Evolutionary conservation across 495 filamentous ascomycete species (phyloP), one percentile per base, ranked within the genome.

Genomic region (Podospora appendiculata): DNA sequence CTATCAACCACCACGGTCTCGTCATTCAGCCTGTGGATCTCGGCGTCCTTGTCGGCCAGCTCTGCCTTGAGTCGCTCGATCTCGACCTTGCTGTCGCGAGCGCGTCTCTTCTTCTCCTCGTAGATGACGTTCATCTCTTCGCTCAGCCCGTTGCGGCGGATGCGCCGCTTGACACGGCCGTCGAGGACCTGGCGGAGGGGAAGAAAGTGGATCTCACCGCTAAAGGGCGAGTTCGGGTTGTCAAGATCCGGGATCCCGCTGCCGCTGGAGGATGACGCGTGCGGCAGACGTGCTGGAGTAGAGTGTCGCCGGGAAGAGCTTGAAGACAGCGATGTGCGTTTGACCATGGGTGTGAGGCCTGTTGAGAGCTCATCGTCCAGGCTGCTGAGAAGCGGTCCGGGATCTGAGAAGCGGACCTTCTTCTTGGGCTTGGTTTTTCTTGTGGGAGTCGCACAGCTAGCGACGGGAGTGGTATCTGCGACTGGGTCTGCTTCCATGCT

Each of bases 371-470:
- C 62, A 32, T 59, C 55, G 17, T 42, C 46, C 10, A 51, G 38
- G 7, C 45, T 40, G 16, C 53, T 32, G 19, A 56, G 52, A 9
- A 62, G 63, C 32, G 80, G 81, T 4, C 82, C 84, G 6, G 84
- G 84, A 48, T 89, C 84, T 0, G 86, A 89, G 65, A 88, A 88
- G 32, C 87, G 82, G 42, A 86, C 84, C 57, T 74, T 77, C 59
- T 88, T 88, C 57, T 77, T 79, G 10, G 72, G 47, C 25, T 48
- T 59, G 44, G n/a, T 44, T 49, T 36, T 50, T 50, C 41, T 45
- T 59, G 39, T 25, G 60, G 54, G 17, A 56, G 62, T 40, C 54
- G 34, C 13, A 8, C 9, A 32, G 50, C 19, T 5, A 36, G 32
- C 17, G 61, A 40, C 41, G 53, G 25, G 7, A 53, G 38, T n/a